phyloP scores from a whole-genome alignment of 495 filamentous ascomycete genomes.

The Lepidopterella palustris region DNA sequence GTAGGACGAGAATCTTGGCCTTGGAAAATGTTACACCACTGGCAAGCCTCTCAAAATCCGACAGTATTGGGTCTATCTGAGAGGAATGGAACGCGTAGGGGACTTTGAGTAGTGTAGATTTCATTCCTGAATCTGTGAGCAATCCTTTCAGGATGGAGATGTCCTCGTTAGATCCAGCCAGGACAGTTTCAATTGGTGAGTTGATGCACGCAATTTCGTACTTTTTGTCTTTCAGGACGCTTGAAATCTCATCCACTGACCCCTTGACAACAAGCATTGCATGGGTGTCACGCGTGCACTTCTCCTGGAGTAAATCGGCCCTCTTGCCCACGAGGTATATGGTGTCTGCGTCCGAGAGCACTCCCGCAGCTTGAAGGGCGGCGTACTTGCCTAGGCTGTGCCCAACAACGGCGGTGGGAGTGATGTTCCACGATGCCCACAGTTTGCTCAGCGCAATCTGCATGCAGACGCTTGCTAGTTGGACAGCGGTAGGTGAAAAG shows the following conservation, averaged over 20 bases:
- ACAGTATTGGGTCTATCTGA: background rate
- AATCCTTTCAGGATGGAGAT: conserved; percentile 21
- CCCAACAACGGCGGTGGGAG: conserved; percentile 32
- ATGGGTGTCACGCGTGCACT: conserved; percentile 12
- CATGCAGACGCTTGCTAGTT: conserved; percentile 34
- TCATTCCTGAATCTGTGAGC: conserved; percentile 47
- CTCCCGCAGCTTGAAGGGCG: conserved; percentile 26
- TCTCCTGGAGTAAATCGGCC: conserved; percentile 15
- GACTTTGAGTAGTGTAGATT: no score
- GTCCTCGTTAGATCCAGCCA: conserved; percentile 29
- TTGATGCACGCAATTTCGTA: conserved; percentile 40
- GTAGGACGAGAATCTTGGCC: background rate
- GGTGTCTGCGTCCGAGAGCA: conserved; percentile 16
- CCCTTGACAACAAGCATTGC: conserved; percentile 34
- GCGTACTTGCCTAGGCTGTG: conserved; percentile 34
- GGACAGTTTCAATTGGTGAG: conserved; percentile 30
- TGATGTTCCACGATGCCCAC: conserved; percentile 35
- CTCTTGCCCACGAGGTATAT: conserved; percentile 23
- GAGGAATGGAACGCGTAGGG: conserved; percentile 25
- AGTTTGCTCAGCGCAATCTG: conserved; percentile 36
- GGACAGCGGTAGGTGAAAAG: background rate
- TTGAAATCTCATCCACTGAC: background rate
- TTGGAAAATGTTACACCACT: background rate
- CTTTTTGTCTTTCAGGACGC: background rate
- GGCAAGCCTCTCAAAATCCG: background rate